These are phyloP conservation scores for Stagonosporopsis rhizophila DNA, from an alignment of 2,329 filamentous ascomycete species.

Conservation along the genomic window DNA sequence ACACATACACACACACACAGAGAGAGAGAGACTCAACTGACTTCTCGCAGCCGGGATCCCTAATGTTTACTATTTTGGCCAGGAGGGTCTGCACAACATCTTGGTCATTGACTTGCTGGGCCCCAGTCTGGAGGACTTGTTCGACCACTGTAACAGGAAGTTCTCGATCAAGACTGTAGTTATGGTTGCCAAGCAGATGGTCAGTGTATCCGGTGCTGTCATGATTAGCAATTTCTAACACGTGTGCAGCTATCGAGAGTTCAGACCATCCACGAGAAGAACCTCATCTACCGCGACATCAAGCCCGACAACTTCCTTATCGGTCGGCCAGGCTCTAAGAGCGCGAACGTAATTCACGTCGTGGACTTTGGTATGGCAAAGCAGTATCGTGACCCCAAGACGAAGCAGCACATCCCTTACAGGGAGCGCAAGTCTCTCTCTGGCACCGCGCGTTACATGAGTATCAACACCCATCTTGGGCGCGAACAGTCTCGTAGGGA, in stretches of 20 bases:
- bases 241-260: slow-evolving; percentile 78
- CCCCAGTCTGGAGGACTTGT: slow-evolving; percentile 93
- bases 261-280: slow-evolving; percentile 96
- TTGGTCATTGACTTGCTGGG: slow-evolving; percentile 96
- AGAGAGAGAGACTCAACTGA: slow-evolving; percentile 27
- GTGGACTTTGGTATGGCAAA: slow-evolving; percentile 99
- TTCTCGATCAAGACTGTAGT: slow-evolving; percentile 98
- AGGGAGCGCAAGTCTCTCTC: slow-evolving; percentile 96
- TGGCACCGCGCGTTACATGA: slow-evolving; percentile 98
- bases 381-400: slow-evolving; percentile 98
- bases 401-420: slow-evolving; percentile 98
- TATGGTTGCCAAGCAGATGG: slow-evolving; percentile 99
- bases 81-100: slow-evolving; percentile 98
- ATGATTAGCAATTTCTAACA: slow-evolving; percentile 13
- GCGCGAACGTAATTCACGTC: slow-evolving; percentile 97
- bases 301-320: slow-evolving; percentile 99
- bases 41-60: slow-evolving; percentile 81
- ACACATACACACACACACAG: no score
- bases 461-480: slow-evolving; percentile 98
- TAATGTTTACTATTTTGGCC: slow-evolving; percentile 99
- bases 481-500: slow-evolving; percentile 95
- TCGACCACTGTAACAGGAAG: slow-evolving; percentile 93
- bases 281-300: slow-evolving; percentile 98
- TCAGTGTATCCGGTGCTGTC: slow-evolving; percentile 53
- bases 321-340: slow-evolving; percentile 87